A percentile compares a stretch with the other conserved stretches of the same genome.
Evolutionary conservation across 2,329 filamentous ascomycete genomes (phyloP).

Genomic region (Lecanosticta acicola): DNA sequence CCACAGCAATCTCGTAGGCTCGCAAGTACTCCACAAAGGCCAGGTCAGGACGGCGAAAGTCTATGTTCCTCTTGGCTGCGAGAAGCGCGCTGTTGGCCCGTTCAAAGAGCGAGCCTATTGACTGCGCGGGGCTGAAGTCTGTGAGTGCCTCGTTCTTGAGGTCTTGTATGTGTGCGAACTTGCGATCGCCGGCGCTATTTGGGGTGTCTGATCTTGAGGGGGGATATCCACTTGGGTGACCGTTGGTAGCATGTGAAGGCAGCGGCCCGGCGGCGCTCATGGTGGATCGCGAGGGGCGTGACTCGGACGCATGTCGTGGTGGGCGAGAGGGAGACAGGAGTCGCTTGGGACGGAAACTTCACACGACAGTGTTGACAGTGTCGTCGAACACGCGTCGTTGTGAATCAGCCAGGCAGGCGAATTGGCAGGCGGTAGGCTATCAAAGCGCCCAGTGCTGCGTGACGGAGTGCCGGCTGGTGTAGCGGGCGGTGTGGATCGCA

Average conservation of each 20-base stretch:
- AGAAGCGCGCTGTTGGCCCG: conserved; percentile 38
- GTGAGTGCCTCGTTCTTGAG: conserved; percentile 38
- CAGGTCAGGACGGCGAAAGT: conserved; percentile 62
- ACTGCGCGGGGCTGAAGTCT: conserved; percentile 24
- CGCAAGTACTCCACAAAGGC: conserved; percentile 81
- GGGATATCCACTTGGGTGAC: neutral
- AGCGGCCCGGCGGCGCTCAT: conserved; percentile 36
- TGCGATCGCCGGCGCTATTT: conserved; percentile 22
- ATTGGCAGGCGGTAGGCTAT: neutral
- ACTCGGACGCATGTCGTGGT: conserved; percentile 9
- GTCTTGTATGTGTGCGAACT: conserved; percentile 39
- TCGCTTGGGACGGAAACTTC: neutral
- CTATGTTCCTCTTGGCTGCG: conserved; percentile 54
- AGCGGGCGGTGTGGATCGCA: too few relatives aligned
- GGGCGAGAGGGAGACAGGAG: neutral
- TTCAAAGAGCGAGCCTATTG: conserved; percentile 35
- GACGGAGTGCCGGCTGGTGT: too few relatives aligned
- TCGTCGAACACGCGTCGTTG: neutral
- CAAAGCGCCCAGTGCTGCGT: too few relatives aligned
- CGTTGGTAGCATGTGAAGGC: neutral
- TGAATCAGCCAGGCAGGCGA: conserved; percentile 7
- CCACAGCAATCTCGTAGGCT: conserved; percentile 71
- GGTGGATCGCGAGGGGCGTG: conserved; percentile 20
- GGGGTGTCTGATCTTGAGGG: neutral
- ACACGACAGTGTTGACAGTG: neutral